Base-by-base conservation (phyloP, 1,284 basidiomycete species). In the Ganoderma lucidum region DNA sequence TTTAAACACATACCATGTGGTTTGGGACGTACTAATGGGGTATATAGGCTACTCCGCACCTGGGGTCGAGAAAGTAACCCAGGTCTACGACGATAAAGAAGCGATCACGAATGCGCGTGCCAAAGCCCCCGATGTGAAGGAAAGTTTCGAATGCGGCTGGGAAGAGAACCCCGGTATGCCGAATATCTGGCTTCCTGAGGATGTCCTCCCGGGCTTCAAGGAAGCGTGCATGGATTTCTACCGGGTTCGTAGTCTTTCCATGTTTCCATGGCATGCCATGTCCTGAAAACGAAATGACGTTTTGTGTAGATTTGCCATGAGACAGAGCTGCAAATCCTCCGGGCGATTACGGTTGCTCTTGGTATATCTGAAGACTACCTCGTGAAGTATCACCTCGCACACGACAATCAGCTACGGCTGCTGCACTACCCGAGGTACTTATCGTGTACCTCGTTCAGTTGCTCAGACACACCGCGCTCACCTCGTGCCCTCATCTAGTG, bases 121-220 rank as follows among this genome's bases (percentile, higher is more conserved):
- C 19, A 80, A 81, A 39, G 79, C 80, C 4, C 82, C 84, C 2
- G 88, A 89, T 72, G 81, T 84, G 58, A 89, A 89, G 74, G 88
- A 90, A 76, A 87, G 83, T 68, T 89, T 86, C 71, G 88, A 90
- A 65, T 82, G 82, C 55, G 87, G 88, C 35, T 77, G 82, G n/a
- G 84, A 87, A 67, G 81, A 81, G 65, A 80, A 85, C 66, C 72
- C 75, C n/a, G 75, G 75, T 12, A 83, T 85, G 84, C 83, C 85
- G 5, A 88, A 90, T 70, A 86, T 89, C 62, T 90, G 89, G 89
- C 81, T 87, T 3, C 86, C 87, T 0, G 87, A 89, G 1, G 80
- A 80, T 23, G 79, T 86, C 6, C 78, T 91, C 23, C 86, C 88
- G 0, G 87, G 86, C 2, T 89, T 90, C 75, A 85, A 82, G 68